Evolutionary conservation across 2,329 filamentous ascomycete genomes (phyloP), one percentile per base, ranked within the genome.

Genomic region (Fusarium proliferatum): DNA sequence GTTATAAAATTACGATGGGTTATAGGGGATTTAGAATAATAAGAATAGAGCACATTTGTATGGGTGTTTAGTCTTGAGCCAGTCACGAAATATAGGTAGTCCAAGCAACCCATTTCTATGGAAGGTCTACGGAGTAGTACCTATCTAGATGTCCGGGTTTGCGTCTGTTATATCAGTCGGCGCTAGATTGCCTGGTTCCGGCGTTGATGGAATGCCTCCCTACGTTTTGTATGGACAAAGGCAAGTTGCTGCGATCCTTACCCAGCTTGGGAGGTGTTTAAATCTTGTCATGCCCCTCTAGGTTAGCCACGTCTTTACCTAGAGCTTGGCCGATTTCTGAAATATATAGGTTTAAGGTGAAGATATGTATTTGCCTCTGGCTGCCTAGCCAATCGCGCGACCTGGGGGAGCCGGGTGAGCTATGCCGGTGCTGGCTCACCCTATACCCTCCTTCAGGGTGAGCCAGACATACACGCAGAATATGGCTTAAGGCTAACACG

Each of bases 31-130:
- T 39, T 62, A 65, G 51, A 70, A 41, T 58, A 74, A 65, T 59
- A 52, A 56, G 42, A 46, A 72, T 60, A 71, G 60, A 71, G 33
- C 52, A 56, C 30, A 70, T 45, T 64, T 58, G 49, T 59, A 51
- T 53, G 9, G 28, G 28, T 17, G 12, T 28, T 41, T 9, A 16
- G 36, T 34, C 34, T n/a, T 19, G 23, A 21, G 9, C 16, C 34
- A 28, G 23, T 19, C 51, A 26, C 26, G 19, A 53, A 53, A 17
- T 28, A n/a, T 33, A 33, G 11, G 33, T 33, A 33, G 15, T 23
- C 28, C 5, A 33, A 49, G 30, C 34, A 23, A 52, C n/a, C 49
- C 30, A 15, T 19, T 19, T 52, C 9, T 11, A 48, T 28, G 19
- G 33, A 36, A 34, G n/a, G 48, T 36, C 48, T 33, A 46, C 17